A percentile compares a stretch with the other conserved stretches of the same genome.
These are phyloP conservation scores for Erythrobasidium hasegawianum DNA, from an alignment of 1,284 basidiomycete species.

Conservation along the genomic window DNA sequence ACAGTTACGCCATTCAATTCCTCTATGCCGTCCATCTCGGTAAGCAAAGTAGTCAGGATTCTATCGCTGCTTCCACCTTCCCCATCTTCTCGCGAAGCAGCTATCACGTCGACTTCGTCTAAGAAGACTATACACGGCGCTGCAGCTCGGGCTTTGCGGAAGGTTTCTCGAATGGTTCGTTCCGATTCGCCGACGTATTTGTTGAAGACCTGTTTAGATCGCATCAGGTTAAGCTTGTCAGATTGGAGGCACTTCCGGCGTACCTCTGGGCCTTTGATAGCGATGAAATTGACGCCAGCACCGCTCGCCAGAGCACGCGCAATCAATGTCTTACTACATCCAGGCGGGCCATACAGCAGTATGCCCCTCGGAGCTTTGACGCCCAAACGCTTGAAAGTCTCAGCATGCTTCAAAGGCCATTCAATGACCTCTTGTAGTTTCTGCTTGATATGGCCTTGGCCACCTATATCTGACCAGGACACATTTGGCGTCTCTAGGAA, in stretches of 20 bases:
- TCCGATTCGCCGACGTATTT: slow-evolving; percentile 99
- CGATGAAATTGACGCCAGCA: slow-evolving; percentile 92
- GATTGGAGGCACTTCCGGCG: slow-evolving; percentile 41
- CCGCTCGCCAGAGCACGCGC: slow-evolving; percentile 92
- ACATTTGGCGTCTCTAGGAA: slow-evolving; percentile 82
- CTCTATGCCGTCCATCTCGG: slow-evolving; percentile 98
- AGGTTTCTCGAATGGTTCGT: slow-evolving; percentile 87
- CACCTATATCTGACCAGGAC: slow-evolving; percentile 83
- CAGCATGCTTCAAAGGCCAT: slow-evolving; percentile 85
- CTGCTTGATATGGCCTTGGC: slow-evolving; percentile 72
- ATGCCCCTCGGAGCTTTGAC: slow-evolving; percentile 85
- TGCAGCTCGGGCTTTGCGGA: slow-evolving; percentile 87
- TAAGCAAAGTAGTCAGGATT: slow-evolving; percentile 86
- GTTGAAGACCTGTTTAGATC: slow-evolving; percentile 86
- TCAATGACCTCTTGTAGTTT: slow-evolving; percentile 84
- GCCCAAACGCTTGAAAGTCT: slow-evolving; percentile 80
- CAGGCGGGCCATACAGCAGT: slow-evolving; percentile 91
- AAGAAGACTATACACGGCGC: slow-evolving; percentile 96
- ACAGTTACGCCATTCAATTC: slow-evolving; percentile 87
- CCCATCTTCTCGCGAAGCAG: slow-evolving; percentile 61
- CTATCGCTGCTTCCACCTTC: slow-evolving; percentile 69
- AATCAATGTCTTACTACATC: slow-evolving; percentile 93
- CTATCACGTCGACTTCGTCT: slow-evolving; percentile 95
- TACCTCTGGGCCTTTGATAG: slow-evolving; percentile 97
- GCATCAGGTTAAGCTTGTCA: not conserved